Conservation (phyloP, 768 basidiomycete species). For the Serendipita sp. region DNA sequence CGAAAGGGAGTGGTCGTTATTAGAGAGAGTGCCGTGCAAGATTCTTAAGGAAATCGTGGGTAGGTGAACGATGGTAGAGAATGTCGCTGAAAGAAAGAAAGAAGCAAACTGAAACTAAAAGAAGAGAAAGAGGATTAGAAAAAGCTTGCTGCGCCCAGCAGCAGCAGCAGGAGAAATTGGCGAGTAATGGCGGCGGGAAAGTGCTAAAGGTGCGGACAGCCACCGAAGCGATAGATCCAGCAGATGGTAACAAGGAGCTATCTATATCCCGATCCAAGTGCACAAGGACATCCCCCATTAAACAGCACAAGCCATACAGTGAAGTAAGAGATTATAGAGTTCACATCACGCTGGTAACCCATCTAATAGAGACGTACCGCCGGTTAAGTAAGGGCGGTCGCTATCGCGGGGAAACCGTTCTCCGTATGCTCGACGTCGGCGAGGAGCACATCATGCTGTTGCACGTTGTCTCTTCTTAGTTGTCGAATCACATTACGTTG, state of each 20-base stretch:
- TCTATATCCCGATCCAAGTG: too few species aligned
- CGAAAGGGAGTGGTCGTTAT: background rate
- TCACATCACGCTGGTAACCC: too few species aligned
- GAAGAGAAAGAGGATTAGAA: background rate
- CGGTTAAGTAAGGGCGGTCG: slow-evolving; percentile 9
- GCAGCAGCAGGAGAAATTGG: background rate
- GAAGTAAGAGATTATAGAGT: too few species aligned
- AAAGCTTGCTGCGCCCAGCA: background rate
- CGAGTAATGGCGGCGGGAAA: background rate
- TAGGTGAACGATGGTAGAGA: background rate
- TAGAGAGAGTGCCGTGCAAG: background rate
- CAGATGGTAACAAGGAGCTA: background rate
- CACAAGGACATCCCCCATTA: too few species aligned
- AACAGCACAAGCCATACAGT: too few species aligned
- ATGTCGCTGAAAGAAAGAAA: background rate
- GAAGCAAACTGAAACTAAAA: background rate
- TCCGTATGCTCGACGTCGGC: slow-evolving; percentile 13
- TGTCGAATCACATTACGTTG: slow-evolving; percentile 82
- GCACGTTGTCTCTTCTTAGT: slow-evolving; percentile 73
- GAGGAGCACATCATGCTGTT: slow-evolving; percentile 27
- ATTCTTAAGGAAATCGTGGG: background rate
- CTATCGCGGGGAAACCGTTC: slow-evolving; percentile 14
- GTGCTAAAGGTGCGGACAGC: background rate
- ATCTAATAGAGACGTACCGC: too few species aligned
- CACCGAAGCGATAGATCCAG: background rate